Evolutionary conservation across 768 basidiomycete species (phyloP), one percentile per base, ranked within the genome.

Genomic region (Calocybe cyanea): DNA sequence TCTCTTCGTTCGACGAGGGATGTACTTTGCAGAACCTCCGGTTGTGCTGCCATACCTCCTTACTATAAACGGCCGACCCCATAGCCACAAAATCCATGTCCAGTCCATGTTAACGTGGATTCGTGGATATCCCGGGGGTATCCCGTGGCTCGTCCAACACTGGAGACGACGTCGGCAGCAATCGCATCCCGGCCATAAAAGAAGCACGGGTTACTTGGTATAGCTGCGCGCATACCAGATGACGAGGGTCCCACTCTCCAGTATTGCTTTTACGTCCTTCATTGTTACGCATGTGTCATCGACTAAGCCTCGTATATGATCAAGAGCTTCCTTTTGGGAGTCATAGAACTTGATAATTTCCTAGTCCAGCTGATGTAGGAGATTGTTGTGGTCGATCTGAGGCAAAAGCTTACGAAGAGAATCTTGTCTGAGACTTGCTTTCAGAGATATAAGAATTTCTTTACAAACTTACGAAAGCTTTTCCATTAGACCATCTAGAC

Each of bases 131-230:
- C n/a, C n/a, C n/a, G n/a, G n/a, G n/a, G n/a, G n/a, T n/a, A n/a
- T n/a, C n/a, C n/a, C n/a, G n/a, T n/a, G n/a, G n/a, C n/a, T n/a
- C n/a, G n/a, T n/a, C 9, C n/a, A 8, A 32, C 8, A 32, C 8
- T n/a, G n/a, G 8, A 32, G 8, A 49, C 49, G n/a, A 59, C 40
- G 13, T 53, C 58, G 14, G 36, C 31, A n/a, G 57, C 50, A n/a
- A 59, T 6, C 2, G 38, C 20, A 24, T 56, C 56, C 14, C 60
- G 54, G n/a, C 58, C 60, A 36, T 48, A 38, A 39, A 61, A 56
- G 20, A 57, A 48, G 19, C 24, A 23, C 13, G 58, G 51, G 28
- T 51, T 57, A 3, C 52, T 31, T 3, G 51, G 50, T 11, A 47
- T 39, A 30, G 15, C 14, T 11, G 40, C 38, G 3, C 50, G 45